phyloP scores from a whole-genome alignment of 495 filamentous ascomycete species.

The Aspergillus cristatus region DNA sequence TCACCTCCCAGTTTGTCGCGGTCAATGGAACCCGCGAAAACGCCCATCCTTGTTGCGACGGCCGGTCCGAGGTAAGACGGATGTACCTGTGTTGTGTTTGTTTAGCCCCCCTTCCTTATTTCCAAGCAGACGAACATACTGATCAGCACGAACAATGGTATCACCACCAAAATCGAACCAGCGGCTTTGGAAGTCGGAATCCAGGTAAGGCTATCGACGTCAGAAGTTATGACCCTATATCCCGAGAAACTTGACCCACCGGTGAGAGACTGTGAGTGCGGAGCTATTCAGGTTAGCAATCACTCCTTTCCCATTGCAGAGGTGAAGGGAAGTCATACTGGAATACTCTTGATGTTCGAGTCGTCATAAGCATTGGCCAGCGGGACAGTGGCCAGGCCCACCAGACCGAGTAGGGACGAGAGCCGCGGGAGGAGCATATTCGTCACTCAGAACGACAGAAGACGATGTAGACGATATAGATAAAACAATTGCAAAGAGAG shows the following conservation, averaged over 20 bases:
- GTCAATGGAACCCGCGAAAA: slow-evolving; percentile 92
- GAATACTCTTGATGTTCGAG: slow-evolving; percentile 47
- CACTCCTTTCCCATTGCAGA: too few species aligned
- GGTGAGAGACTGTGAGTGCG: slow-evolving; percentile 63
- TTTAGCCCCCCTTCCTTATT: slow-evolving; percentile 1
- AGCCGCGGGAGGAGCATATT: slow-evolving; percentile 33
- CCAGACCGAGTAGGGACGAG: slow-evolving; percentile 31
- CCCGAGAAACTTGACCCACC: slow-evolving; percentile 23
- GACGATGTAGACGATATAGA: too few species aligned
- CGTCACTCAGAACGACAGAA: neutral
- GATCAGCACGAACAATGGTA: slow-evolving; percentile 85
- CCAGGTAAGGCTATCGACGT: slow-evolving; percentile 93
- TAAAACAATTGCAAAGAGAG: slow-evolving; percentile 11
- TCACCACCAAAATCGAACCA: slow-evolving; percentile 99
- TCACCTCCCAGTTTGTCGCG: slow-evolving; percentile 95
- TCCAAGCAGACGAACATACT: slow-evolving; percentile 41
- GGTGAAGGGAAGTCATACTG: slow-evolving; percentile 24
- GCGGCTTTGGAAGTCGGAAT: slow-evolving; percentile 96
- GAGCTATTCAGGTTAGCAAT: slow-evolving; percentile 39
- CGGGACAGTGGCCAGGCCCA: slow-evolving; percentile 24
- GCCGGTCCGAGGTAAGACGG: slow-evolving; percentile 81
- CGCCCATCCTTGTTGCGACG: slow-evolving; percentile 84
- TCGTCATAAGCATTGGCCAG: slow-evolving; percentile 27
- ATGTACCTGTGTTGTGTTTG: slow-evolving; percentile 69
- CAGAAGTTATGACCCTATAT: neutral